Conservation (phyloP, 768 basidiomycete genomes). For the Clitopilus passeckerianus region DNA sequence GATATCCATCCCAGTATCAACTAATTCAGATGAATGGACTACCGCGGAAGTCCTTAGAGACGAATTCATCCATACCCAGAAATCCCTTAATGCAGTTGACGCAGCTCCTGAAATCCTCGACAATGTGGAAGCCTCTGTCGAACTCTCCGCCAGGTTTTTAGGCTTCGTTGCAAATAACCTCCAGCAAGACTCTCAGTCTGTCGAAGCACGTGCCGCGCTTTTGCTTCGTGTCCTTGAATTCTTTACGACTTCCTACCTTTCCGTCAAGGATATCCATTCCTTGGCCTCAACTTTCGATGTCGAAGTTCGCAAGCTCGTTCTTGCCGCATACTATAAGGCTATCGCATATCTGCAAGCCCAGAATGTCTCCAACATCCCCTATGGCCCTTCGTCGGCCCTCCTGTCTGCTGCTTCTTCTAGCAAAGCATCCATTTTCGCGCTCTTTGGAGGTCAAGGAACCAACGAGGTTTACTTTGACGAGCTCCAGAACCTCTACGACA, state of each 20-base stretch:
- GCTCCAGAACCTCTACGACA: conserved; percentile 85
- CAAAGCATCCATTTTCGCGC: conserved; percentile 76
- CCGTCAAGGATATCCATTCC: conserved; percentile 73
- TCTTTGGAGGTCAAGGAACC: conserved; percentile 97
- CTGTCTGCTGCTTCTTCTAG: conserved; percentile 56
- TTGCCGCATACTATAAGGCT: conserved; percentile 76
- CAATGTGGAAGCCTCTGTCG: conserved; percentile 60
- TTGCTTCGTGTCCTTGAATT: conserved; percentile 71
- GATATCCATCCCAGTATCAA: conserved; percentile 86
- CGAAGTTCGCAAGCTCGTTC: conserved; percentile 71
- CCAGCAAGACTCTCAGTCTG: conserved; percentile 47
- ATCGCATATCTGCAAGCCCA: conserved; percentile 63
- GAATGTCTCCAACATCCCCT: conserved; percentile 50
- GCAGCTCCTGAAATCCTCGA: conserved; percentile 47
- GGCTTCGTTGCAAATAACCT: conserved; percentile 66
- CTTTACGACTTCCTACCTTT: conserved; percentile 75
- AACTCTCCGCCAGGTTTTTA: conserved; percentile 82
- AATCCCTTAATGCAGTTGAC: conserved; percentile 52
- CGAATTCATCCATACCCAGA: conserved; percentile 71
- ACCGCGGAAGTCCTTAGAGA: conserved; percentile 88
- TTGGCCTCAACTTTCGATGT: conserved; percentile 71
- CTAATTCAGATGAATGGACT: conserved; percentile 83
- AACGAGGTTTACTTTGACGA: conserved; percentile 99
- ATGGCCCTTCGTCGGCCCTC: conserved; percentile 61
- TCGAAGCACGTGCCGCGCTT: conserved; percentile 52